These are phyloP conservation scores for Lactifluus echinatus DNA, from an alignment of 768 basidiomycete genomes.

Conservation along the genomic window DNA sequence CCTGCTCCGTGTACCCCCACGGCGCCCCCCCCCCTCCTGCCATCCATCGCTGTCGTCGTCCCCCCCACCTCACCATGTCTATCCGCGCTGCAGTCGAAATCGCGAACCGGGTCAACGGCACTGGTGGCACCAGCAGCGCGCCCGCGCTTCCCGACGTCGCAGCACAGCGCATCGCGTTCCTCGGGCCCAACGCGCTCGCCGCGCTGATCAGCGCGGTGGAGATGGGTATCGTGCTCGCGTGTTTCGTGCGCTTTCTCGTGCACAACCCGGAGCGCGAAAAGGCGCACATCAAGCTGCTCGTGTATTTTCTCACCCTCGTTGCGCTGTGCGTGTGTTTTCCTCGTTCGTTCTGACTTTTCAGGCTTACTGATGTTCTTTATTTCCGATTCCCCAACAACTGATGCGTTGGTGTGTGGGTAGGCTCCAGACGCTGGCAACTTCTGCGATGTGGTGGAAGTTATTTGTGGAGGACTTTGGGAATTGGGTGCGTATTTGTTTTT, in stretches of 20 bases:
- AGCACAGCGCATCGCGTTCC: conserved; percentile 4
- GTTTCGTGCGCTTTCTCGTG: conserved; percentile 23
- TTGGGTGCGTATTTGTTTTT: conserved; percentile 19
- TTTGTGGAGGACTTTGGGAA: conserved; percentile 23
- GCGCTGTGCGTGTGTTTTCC: conserved; percentile 19
- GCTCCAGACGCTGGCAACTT: conserved; percentile 21
- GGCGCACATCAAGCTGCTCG: conserved; percentile 17
- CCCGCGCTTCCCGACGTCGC: background rate
- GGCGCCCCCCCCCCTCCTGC: no score
- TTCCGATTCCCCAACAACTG: no score
- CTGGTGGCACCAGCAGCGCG: no score
- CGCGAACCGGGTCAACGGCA: background rate
- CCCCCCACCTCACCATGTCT: background rate
- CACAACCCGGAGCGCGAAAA: conserved; percentile 18
- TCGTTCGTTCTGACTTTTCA: no score
- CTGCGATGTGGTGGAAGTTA: conserved; percentile 21
- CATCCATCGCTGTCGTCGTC: no score
- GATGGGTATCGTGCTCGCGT: conserved; percentile 23
- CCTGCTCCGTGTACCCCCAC: no score
- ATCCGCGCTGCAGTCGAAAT: background rate
- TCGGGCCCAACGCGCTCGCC: conserved; percentile 21
- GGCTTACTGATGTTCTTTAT: no score
- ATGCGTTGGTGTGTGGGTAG: conserved; percentile 1
- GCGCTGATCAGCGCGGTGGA: conserved; percentile 22
- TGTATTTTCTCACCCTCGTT: conserved; percentile 21